A percentile compares a stretch with the other conserved stretches of the same genome.
Evolutionary conservation across 2,329 filamentous ascomycete species (phyloP).

Genomic region (Macroventuria anomochaeta): DNA sequence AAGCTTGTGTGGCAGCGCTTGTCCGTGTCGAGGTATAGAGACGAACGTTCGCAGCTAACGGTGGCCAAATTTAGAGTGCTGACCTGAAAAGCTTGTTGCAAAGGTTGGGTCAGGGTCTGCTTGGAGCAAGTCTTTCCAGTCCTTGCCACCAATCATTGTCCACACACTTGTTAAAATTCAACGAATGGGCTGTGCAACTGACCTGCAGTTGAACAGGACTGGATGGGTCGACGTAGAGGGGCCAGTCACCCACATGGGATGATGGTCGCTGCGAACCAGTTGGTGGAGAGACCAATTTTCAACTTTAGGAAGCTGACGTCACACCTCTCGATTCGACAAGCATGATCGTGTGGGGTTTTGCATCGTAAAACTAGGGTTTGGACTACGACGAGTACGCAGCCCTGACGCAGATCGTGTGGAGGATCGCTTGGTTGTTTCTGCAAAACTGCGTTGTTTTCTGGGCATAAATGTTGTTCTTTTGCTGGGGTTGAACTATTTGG

Average conservation of each 20-base stretch:
- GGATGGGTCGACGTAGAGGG: neutral
- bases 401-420: slow-evolving; percentile 7
- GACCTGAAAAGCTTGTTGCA: slow-evolving; percentile 15
- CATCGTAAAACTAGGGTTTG: neutral
- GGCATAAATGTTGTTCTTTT: neutral
- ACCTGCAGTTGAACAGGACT: slow-evolving; percentile 5
- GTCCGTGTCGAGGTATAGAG: slow-evolving; percentile 2
- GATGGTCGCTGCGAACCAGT: neutral
- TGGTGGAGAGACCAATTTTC: neutral
- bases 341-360: slow-evolving; percentile 4
- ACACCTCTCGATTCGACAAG: slow-evolving; percentile 1
- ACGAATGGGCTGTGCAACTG: neutral
- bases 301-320: slow-evolving; percentile 7
- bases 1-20: slow-evolving; percentile 10
- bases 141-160: slow-evolving; percentile 9
- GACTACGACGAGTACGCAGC: neutral
- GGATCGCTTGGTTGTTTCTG: neutral
- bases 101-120: slow-evolving; percentile 13
- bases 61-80: slow-evolving; percentile 19
- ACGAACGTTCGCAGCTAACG: slow-evolving; percentile 9
- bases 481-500: neutral
- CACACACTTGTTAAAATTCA: neutral
- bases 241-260: neutral
- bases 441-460: neutral
- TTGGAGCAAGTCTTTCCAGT: neutral